Base-by-base conservation (phyloP, 805 yeast species). In the Metahyphopichia silvanorum region DNA sequence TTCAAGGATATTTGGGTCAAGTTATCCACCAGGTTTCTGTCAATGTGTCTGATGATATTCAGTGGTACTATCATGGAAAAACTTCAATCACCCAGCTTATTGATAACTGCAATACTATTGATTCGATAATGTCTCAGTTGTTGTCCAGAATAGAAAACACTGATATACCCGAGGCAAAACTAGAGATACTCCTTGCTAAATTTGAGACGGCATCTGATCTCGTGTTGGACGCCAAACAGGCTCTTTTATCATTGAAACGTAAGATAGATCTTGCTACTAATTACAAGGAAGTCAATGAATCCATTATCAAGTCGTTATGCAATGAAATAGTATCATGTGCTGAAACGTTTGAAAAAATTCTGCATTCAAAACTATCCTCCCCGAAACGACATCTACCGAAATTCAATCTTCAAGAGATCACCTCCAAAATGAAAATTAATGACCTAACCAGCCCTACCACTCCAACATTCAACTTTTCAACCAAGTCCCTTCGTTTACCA, bases 21-120 rank as follows among this genome's bases (percentile, higher is more conserved):
- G 31, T 59, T n/a, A n/a, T n/a, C n/a, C n/a, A n/a, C n/a, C n/a
- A 30, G 5, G 25, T 29, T 6, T 25, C 35, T 6, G 28, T 24
- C 6, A 24, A 25, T 10, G 32, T 25, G 9, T n/a, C 8, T 2
- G 27, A 37, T 16, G 39, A 45, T 22, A 26, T 53, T 23, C 40
- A 39, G 10, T 58, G 62, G 62, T 56, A 42, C 37, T 49, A 34
- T 30, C 54, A 51, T 17, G 60, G 57, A 4, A 47, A 43, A 32
- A 47, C 43, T 13, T 41, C 32, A 2, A 32, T 60, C 4, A 19
- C 32, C 6, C 48, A 45, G 21, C 32, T 58, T 13, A 20, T 39
- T 6, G 31, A 40, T 21, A 47, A 51, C 29, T 23, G 55, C 21
- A 48, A 46, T 2, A 44, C 40, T 17, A 49, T 57, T 5, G 67